phyloP scores from a whole-genome alignment of 2,329 filamentous ascomycete genomes.

The Cladosporium sp. region DNA sequence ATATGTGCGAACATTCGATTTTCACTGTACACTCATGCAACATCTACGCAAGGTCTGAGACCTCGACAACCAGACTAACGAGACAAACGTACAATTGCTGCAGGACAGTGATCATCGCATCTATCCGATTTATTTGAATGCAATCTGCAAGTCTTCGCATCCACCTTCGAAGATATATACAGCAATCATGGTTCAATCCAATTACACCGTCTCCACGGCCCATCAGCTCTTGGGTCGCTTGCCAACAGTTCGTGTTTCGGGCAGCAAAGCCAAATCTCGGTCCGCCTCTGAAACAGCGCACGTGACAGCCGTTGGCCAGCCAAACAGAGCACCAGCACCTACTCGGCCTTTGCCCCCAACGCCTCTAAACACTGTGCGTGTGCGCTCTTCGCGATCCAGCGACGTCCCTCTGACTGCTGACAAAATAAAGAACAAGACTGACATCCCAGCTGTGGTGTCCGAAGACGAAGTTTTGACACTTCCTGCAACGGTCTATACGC shows the following conservation, averaged over 20 bases:
- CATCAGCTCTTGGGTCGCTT: conserved; percentile 3
- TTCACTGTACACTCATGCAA: not conserved
- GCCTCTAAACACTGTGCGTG: not conserved
- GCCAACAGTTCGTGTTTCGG: not conserved
- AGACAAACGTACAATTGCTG: conserved; percentile 4
- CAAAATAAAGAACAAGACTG: not conserved
- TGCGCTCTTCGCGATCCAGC: not conserved
- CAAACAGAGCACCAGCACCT: not conserved
- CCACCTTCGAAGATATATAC: not conserved
- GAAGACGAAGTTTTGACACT: not conserved
- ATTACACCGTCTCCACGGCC: conserved; percentile 9
- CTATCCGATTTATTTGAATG: not conserved
- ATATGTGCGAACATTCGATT: not conserved
- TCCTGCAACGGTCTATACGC: not conserved
- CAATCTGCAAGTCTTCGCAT: not conserved
- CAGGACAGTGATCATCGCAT: conserved; percentile 5
- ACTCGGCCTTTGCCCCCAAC: not conserved
- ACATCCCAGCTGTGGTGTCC: not conserved
- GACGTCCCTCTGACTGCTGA: not conserved
- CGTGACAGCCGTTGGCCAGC: not conserved
- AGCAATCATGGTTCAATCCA: conserved; percentile 2
- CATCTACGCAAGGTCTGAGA: conserved; percentile 1
- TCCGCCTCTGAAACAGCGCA: not conserved
- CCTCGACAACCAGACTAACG: not conserved
- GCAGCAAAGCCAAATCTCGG: conserved; percentile 3